These are phyloP conservation scores for Telfairia occidentalis DNA, from an alignment of 331 rosid genomes.

Conservation along the genomic window DNA sequence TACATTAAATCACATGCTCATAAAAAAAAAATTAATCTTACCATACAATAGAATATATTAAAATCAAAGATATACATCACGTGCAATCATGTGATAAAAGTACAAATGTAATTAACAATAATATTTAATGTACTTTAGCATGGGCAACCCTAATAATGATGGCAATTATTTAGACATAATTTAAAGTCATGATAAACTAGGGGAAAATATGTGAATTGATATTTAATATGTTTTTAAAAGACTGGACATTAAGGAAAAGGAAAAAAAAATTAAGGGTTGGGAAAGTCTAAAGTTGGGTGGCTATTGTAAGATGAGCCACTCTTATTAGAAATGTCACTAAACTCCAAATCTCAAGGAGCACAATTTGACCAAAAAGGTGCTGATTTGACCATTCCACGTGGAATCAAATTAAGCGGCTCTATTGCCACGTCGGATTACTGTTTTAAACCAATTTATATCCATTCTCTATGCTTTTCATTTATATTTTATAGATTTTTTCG, in stretches of 20 bases:
- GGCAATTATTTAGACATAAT: background rate
- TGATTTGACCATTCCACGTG: background rate
- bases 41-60: too few species aligned
- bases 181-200: too few species aligned
- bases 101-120: background rate
- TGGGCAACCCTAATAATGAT: background rate
- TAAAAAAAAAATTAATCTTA: too few species aligned
- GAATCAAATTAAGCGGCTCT: background rate
- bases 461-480: too few species aligned
- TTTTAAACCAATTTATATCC: background rate
- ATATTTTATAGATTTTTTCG: too few species aligned
- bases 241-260: background rate
- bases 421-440: background rate
- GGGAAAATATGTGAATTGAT: background rate
- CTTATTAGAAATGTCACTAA: background rate
- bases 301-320: background rate
- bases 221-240: too few species aligned
- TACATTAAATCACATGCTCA: too few species aligned
- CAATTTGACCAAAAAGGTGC: background rate
- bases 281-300: background rate
- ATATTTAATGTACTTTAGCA: background rate
- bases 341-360: background rate
- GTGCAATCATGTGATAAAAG: background rate
- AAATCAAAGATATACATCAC: too few species aligned
- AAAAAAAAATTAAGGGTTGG: background rate